Base-by-base conservation (phyloP, 441 rosid genomes). In the Brassica balearica region DNA sequence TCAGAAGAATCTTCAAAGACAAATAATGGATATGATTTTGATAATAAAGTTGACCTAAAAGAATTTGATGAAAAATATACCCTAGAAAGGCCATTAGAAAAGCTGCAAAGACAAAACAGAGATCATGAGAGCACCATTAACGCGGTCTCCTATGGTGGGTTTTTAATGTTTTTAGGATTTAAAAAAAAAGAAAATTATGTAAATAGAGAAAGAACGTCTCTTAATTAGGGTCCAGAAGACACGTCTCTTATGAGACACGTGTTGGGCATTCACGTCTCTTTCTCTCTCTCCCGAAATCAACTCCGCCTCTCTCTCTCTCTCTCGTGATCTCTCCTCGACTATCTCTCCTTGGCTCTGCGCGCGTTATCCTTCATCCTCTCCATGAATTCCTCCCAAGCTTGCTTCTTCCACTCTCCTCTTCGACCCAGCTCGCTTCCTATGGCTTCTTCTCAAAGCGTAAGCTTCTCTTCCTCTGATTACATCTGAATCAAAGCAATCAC, bases 351-450 rank as follows among this genome's bases (percentile, higher is more conserved):
- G 65, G n/a, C 59, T 68, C 73, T 67, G 17, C 74, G 82, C 74
- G 77, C 74, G 46, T 23, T 73, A 6, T 60, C 59, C 59, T 69
- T 68, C 48, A 73, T 3, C 82, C 65, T 51, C 74, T 73, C 71
- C 27, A 79, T 79, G 82, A 79, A 68, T 73, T 15, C 74, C 9
- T 73, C 74, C 41, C 78, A 73, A 79, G 71, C 78, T 53, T 73
- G 71, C 61, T 68, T 73, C 82, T 79, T 72, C 55, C 73, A 66
- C 11, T 60, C 65, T 48, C 56, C 77, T 66, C 73, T 79, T 6
- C 62, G 48, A 68, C 53, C 71, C 19, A 0, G 53, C 74, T 68
- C 74, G 6, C 65, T 73, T 68, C 63, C 2, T 61, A 14, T 20
- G 73, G 19, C 19, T 51, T 73, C 74, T 0, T 61, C 60, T 51